Percentiles rank a stretch among this genome's conserved stretches.
phyloP scores from a whole-genome alignment of 495 filamentous ascomycete species.

The Letharia columbiana region DNA sequence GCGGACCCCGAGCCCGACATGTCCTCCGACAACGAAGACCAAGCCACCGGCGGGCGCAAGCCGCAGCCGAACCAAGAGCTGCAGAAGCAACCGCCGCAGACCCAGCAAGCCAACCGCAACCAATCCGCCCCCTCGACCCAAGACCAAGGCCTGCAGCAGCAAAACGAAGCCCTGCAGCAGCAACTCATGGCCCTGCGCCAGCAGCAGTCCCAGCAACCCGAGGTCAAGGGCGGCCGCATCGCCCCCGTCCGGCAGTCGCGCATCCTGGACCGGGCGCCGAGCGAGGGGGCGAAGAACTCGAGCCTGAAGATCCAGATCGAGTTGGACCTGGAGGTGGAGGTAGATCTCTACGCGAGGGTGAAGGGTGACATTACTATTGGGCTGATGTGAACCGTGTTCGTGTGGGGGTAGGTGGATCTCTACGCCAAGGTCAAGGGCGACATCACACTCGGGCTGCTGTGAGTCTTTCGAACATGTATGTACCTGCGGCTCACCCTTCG shows the following conservation, averaged over 20 bases:
- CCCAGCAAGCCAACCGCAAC: slow-evolving; percentile 15
- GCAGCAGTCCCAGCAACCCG: slow-evolving; percentile 4
- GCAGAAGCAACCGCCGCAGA: slow-evolving; percentile 1
- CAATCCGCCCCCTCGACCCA: slow-evolving; percentile 6
- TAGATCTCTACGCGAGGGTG: slow-evolving; percentile 22
- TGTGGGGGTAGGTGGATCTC: slow-evolving; percentile 16
- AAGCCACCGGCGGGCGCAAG: slow-evolving; percentile 18
- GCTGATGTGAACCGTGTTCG: slow-evolving; percentile 23
- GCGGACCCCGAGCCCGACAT: slow-evolving; percentile 17
- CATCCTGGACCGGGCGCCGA: slow-evolving; percentile 25
- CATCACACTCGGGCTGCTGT: slow-evolving; percentile 24
- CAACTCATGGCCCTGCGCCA: slow-evolving; percentile 17
- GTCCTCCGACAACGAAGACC: slow-evolving; percentile 19
- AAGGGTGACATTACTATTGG: slow-evolving; percentile 28
- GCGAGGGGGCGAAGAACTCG: slow-evolving; percentile 21
- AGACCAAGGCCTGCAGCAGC: slow-evolving; percentile 17
- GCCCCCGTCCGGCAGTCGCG: slow-evolving; percentile 28
- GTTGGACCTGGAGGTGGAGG: slow-evolving; percentile 19
- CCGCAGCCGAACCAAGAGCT: slow-evolving; percentile 3
- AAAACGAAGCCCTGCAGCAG: slow-evolving; percentile 18
- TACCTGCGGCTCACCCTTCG: not conserved
- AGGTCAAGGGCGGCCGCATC: slow-evolving; percentile 19
- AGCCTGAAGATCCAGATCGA: slow-evolving; percentile 31
- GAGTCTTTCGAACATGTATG: slow-evolving; percentile 5
- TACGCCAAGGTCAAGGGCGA: slow-evolving; percentile 25